These are phyloP conservation scores for Pezicula rhizophila DNA, from an alignment of 2,329 filamentous ascomycete genomes.

Conservation along the genomic window DNA sequence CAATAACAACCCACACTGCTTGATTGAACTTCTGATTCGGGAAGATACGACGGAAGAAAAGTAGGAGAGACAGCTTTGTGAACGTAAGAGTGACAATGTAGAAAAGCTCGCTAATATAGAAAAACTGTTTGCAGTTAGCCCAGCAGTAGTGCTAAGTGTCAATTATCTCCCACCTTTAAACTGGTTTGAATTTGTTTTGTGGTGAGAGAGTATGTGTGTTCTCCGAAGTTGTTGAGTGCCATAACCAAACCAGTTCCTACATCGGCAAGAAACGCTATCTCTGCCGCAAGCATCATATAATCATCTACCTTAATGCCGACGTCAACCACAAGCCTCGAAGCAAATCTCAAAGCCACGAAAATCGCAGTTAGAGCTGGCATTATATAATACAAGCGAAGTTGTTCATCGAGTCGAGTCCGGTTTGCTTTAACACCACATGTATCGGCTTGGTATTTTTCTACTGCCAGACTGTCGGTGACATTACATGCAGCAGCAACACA, in stretches of 20 bases:
- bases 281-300: conserved; percentile 7
- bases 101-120: conserved; percentile 5
- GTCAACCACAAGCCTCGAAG: conserved; percentile 3
- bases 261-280: background rate
- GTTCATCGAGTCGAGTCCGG: background rate
- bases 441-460: conserved; percentile 35
- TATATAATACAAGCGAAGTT: background rate
- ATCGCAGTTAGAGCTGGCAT: conserved; percentile 2
- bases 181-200: background rate
- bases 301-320: conserved; percentile 8
- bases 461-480: conserved; percentile 31
- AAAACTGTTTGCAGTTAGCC: background rate
- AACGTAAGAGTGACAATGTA: conserved; percentile 6
- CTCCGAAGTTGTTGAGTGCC: conserved; percentile 5
- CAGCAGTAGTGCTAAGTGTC: no score
- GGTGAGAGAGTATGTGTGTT: conserved; percentile 8
- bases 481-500: conserved; percentile 31
- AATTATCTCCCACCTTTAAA: background rate
- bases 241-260: conserved; percentile 1
- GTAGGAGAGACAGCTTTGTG: conserved; percentile 8
- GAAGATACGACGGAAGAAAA: conserved; percentile 11
- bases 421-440: conserved; percentile 28
- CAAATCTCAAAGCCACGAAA: conserved; percentile 4
- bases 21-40: background rate
- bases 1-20: background rate